Percentiles rank a stretch among this genome's conserved stretches.
phyloP scores from a whole-genome alignment of 805 yeast genomes.

The Hanseniaspora mollemarum region DNA sequence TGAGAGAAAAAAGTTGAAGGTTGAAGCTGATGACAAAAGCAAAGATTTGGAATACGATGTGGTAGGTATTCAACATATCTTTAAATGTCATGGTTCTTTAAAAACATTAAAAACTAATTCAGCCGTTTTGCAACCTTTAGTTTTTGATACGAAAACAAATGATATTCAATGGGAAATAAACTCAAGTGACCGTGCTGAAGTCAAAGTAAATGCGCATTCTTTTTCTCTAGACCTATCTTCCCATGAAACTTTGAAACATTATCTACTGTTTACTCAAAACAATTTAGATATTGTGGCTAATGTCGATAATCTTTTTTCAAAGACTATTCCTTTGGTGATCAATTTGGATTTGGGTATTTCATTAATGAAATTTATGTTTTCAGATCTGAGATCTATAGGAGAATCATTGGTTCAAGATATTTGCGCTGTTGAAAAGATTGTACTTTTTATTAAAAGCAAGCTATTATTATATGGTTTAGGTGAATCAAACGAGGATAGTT shows the following conservation, averaged over 20 bases:
- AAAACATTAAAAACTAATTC: background rate
- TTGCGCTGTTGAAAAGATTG: background rate
- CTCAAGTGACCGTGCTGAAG: background rate
- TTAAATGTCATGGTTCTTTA: background rate
- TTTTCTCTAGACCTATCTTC: slow-evolving; percentile 8
- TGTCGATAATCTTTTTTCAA: background rate
- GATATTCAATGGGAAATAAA: background rate
- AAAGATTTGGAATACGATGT: background rate
- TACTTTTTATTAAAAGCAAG: background rate
- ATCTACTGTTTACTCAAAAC: slow-evolving; percentile 4
- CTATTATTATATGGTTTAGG: background rate
- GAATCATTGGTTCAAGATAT: slow-evolving; percentile 1
- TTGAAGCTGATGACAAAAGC: background rate
- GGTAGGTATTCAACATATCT: background rate
- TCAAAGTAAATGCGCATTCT: background rate
- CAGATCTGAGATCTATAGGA: slow-evolving; percentile 11
- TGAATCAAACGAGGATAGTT: background rate
- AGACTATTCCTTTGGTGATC: background rate
- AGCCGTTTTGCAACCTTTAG: background rate
- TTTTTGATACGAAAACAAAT: background rate
- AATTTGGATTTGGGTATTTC: slow-evolving; percentile 1
- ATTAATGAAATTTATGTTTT: slow-evolving; percentile 2
- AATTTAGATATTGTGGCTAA: background rate
- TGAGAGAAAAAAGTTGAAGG: background rate
- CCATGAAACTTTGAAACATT: background rate